Percentiles rank a stretch among this genome's conserved stretches.
phyloP scores from a whole-genome alignment of 192 early-diverging fungal genomes.

The Bifiguratus adelaidae region DNA sequence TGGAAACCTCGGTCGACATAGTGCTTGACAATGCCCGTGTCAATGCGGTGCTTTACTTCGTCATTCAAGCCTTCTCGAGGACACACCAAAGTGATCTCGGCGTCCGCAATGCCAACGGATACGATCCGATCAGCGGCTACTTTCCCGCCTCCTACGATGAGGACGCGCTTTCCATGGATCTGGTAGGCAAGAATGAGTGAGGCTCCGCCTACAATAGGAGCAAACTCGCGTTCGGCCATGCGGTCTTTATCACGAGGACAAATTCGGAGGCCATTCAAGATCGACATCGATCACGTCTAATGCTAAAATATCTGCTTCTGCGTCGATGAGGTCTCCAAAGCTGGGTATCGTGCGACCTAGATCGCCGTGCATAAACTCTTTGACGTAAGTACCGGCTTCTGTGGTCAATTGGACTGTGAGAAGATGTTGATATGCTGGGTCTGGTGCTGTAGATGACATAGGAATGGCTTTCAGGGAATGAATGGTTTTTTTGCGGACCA shows the following conservation, averaged over 20 bases:
- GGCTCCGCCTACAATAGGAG: slow-evolving; percentile 46
- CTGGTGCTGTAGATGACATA: slow-evolving; percentile 5
- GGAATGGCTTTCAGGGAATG: slow-evolving; percentile 31
- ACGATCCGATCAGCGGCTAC: slow-evolving; percentile 79
- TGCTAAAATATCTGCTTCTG: slow-evolving; percentile 60
- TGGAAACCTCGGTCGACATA: slow-evolving; percentile 41
- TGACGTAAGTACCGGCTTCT: slow-evolving; percentile 85
- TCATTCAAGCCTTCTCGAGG: slow-evolving; percentile 48
- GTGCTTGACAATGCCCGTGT: slow-evolving; percentile 34
- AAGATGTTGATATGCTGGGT: slow-evolving; percentile 26
- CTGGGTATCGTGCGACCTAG: slow-evolving; percentile 73
- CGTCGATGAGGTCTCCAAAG: slow-evolving; percentile 47
- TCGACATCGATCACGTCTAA: slow-evolving; percentile 82
- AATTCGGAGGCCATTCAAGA: slow-evolving; percentile 73
- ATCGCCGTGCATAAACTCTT: slow-evolving; percentile 97
- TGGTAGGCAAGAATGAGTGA: slow-evolving; percentile 82
- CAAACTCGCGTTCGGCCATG: slow-evolving; percentile 21
- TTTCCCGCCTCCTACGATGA: slow-evolving; percentile 85
- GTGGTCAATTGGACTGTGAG: slow-evolving; percentile 62
- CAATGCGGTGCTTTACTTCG: slow-evolving; percentile 54
- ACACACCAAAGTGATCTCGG: slow-evolving; percentile 65
- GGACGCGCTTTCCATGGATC: slow-evolving; percentile 55
- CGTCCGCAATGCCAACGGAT: slow-evolving; percentile 71
- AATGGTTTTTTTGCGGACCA: slow-evolving; percentile 45
- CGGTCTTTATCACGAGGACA: too few relatives aligned